A percentile compares a stretch with the other conserved stretches of the same genome.
These are phyloP conservation scores for Auxenochlorella pyrenoidosa DNA, from an alignment of 139 green algal genomes.

Conservation along the genomic window DNA sequence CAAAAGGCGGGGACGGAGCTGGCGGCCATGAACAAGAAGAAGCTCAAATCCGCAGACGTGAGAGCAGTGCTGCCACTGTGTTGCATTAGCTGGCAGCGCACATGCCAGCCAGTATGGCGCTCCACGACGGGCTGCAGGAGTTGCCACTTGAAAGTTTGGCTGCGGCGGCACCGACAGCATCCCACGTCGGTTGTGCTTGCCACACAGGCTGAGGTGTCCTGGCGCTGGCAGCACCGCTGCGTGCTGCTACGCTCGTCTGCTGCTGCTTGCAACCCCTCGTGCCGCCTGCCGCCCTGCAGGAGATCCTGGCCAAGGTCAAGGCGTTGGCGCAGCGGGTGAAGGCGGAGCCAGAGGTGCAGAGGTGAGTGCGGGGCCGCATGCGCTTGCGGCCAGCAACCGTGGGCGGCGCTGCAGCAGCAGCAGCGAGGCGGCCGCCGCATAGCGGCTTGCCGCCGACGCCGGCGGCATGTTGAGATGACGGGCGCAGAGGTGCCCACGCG, in stretches of 20 bases:
- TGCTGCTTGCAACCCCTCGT: neutral
- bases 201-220: too few species aligned
- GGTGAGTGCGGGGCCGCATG: slow-evolving; percentile 46
- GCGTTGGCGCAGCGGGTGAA: slow-evolving; percentile 58
- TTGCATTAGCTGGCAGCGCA: too few species aligned
- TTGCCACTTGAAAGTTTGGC: neutral
- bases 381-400: too few species aligned
- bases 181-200: too few species aligned
- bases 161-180: neutral
- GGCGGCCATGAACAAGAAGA: slow-evolving; percentile 48
- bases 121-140: too few species aligned
- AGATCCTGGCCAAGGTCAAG: slow-evolving; percentile 78
- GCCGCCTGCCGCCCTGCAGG: slow-evolving; percentile 49
- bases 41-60: slow-evolving; percentile 52
- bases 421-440: too few species aligned
- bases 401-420: too few species aligned
- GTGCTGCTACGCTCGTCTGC: neutral
- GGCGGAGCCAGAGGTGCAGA: slow-evolving; percentile 48
- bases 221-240: neutral
- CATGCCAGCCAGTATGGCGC: neutral
- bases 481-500: too few species aligned
- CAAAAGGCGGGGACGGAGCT: slow-evolving; percentile 21
- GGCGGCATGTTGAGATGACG: too few species aligned
- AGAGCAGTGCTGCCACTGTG: neutral
- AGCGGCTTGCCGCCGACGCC: too few species aligned